phyloP scores from a whole-genome alignment of 345 rosid species.

The Litchi chinensis region DNA sequence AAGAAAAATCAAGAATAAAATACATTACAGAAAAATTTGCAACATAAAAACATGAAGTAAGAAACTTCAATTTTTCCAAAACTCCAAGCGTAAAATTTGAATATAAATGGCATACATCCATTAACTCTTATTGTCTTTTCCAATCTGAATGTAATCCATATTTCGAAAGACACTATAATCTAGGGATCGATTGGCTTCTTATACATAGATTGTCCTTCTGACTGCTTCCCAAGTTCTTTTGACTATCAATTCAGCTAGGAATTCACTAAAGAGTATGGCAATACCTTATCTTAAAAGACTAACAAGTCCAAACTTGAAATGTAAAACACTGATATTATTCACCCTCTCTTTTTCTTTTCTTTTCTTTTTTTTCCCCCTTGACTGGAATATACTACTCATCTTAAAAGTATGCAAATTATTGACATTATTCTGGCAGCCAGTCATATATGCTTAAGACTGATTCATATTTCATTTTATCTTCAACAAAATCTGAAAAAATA shows the following conservation, averaged over 20 bases:
- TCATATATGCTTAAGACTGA: not conserved
- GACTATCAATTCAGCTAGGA: not conserved
- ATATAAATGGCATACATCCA: not conserved
- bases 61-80: not conserved
- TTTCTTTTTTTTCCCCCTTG: not conserved
- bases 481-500: constrained; percentile 9
- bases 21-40: not conserved
- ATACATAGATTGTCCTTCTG: not conserved
- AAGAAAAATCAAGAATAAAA: not conserved
- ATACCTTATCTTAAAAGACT: not conserved
- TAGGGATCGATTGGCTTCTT: not conserved
- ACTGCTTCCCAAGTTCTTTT: not conserved
- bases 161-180: not conserved
- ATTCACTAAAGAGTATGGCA: not conserved
- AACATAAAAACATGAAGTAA: not conserved
- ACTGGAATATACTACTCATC: not conserved
- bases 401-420: not conserved
- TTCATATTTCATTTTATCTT: not conserved
- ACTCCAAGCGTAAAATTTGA: not conserved
- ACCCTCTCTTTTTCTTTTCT: not conserved
- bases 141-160: not conserved
- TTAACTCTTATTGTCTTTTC: not conserved
- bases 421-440: not conserved
- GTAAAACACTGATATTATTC: not conserved
- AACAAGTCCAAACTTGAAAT: not conserved